These are phyloP conservation scores for Acanthamoeba castellanii DNA, from an alignment of 208 protist species.

Conservation along the genomic window DNA sequence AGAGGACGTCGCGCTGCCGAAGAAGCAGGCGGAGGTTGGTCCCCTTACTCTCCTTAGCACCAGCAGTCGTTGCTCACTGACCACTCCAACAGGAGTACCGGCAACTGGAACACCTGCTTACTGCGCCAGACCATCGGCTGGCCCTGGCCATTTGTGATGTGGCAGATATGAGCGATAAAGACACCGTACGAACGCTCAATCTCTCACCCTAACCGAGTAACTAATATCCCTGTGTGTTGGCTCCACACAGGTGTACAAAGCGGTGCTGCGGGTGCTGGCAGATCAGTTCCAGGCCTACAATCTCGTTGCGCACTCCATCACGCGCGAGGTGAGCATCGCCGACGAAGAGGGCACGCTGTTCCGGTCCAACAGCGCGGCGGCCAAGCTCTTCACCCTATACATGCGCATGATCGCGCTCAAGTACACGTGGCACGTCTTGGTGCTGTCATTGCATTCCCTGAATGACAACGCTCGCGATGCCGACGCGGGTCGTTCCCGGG, in stretches of 20 bases:
- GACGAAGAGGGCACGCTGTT: conserved; percentile 58
- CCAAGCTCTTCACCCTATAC: conserved; percentile 62
- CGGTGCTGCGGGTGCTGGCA: too few species aligned
- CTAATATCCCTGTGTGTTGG: not conserved
- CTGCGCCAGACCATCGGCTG: not conserved
- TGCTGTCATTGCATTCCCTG: not conserved
- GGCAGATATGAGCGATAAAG: not conserved
- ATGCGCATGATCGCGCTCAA: not conserved
- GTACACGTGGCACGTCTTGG: not conserved
- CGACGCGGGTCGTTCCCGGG: too few species aligned
- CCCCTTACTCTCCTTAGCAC: too few species aligned
- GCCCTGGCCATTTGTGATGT: not conserved
- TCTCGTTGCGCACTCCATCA: not conserved
- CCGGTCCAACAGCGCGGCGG: conserved; percentile 41
- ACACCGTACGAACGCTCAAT: not conserved
- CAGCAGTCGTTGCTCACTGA: too few species aligned
- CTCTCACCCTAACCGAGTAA: too few species aligned
- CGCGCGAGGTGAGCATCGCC: not conserved
- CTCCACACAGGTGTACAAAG: not conserved
- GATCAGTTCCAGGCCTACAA: not conserved
- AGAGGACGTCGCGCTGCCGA: not conserved
- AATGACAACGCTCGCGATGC: not conserved
- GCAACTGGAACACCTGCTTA: not conserved
- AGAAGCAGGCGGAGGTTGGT: not conserved
- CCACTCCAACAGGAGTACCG: not conserved